These are phyloP conservation scores for Boletus vinaceobasis DNA, from an alignment of 768 basidiomycete species.

Conservation along the genomic window DNA sequence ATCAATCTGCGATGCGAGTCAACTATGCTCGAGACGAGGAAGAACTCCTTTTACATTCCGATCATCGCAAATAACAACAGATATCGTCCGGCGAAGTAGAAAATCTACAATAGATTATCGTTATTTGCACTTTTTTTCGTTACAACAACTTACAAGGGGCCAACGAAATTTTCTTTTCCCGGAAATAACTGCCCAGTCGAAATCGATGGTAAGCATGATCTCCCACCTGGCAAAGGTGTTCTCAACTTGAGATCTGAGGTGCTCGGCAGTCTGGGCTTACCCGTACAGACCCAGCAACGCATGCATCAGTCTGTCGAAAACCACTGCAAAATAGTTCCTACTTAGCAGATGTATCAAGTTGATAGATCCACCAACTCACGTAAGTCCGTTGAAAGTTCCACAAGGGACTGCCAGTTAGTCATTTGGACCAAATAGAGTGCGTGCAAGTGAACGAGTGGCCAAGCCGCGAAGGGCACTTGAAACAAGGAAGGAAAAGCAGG, in stretches of 20 bases:
- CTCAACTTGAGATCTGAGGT: background rate
- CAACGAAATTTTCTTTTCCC: constrained; percentile 44
- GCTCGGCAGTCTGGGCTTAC: constrained; percentile 27
- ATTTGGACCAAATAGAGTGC: constrained; percentile 22
- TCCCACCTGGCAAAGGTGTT: constrained; percentile 38
- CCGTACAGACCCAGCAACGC: constrained; percentile 43
- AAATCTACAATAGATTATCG: constrained; percentile 30
- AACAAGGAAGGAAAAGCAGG: background rate
- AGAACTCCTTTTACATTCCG: constrained; percentile 38
- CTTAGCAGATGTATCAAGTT: background rate
- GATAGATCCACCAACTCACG: constrained; percentile 25
- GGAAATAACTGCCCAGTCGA: constrained; percentile 40
- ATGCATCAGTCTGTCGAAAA: constrained; percentile 42
- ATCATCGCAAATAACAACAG: constrained; percentile 42
- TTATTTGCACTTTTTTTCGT: background rate
- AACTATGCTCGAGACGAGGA: background rate
- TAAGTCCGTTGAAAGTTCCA: constrained; percentile 35
- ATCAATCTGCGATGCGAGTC: constrained; percentile 19
- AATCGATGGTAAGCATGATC: constrained; percentile 38
- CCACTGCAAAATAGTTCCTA: constrained; percentile 22
- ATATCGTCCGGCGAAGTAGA: constrained; percentile 47
- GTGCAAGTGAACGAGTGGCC: background rate
- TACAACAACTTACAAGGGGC: constrained; percentile 43
- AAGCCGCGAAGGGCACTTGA: background rate
- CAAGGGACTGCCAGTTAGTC: constrained; percentile 40